Conservation (phyloP, 495 filamentous ascomycete species). For the Tuber melanosporum region DNA sequence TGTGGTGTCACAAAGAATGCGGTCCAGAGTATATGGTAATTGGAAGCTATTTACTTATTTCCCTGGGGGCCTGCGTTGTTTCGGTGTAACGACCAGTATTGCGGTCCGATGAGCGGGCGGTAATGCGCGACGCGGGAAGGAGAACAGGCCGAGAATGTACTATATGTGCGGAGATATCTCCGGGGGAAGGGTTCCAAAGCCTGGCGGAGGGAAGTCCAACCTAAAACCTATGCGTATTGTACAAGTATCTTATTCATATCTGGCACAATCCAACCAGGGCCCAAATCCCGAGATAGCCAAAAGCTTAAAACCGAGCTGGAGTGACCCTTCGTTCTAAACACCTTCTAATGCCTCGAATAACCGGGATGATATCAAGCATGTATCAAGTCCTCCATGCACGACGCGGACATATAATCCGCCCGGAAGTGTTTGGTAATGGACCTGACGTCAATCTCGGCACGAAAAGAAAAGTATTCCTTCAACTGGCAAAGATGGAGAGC, state of each 20-base stretch:
- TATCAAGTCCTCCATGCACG: constrained; percentile 88
- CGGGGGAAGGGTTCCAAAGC: neutral
- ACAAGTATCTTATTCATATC: neutral
- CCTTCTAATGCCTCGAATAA: neutral
- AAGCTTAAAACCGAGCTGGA: constrained; percentile 1
- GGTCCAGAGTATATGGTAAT: neutral
- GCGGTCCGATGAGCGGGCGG: neutral
- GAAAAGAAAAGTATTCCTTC: constrained; percentile 88
- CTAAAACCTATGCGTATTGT: neutral
- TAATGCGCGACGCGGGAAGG: neutral
- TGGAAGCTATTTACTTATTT: neutral
- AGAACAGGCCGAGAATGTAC: neutral
- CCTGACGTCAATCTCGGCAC: constrained; percentile 81
- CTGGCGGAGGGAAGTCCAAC: constrained; percentile 5
- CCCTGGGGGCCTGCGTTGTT: neutral
- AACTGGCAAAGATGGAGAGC: constrained; percentile 47
- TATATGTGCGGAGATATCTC: neutral
- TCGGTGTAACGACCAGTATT: neutral
- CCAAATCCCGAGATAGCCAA: constrained; percentile 2
- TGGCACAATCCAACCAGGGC: neutral
- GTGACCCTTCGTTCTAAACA: neutral
- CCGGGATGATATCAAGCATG: constrained; percentile 45
- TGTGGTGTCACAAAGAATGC: neutral
- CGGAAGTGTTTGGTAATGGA: constrained; percentile 88
- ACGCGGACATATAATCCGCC: constrained; percentile 53